These are phyloP conservation scores for Stephania cephalantha DNA, from an alignment of 164 flowering plant species.

Conservation along the genomic window DNA sequence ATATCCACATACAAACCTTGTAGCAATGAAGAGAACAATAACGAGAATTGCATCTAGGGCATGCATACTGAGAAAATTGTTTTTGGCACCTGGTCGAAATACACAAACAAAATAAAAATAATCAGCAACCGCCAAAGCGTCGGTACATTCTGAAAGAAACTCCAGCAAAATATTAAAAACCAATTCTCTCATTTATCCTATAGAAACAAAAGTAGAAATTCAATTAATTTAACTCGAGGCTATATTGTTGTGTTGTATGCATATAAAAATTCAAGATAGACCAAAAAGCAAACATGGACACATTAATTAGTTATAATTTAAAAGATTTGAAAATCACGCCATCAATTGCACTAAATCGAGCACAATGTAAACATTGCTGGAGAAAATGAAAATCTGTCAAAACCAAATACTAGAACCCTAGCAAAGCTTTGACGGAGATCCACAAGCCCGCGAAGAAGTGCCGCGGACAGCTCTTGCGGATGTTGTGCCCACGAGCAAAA, in stretches of 20 bases:
- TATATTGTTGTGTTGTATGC: too few relatives aligned
- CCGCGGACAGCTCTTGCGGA: too few relatives aligned
- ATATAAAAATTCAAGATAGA: neutral
- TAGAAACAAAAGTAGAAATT: too few relatives aligned
- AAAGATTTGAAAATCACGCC: neutral
- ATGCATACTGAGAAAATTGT: constrained; percentile 90
- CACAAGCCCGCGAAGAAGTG: too few relatives aligned
- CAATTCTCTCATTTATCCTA: neutral
- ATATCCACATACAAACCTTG: constrained; percentile 41
- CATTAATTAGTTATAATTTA: neutral
- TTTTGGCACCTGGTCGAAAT: constrained; percentile 63
- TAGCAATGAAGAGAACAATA: constrained; percentile 92
- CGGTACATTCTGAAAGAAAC: neutral
- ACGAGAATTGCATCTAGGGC: constrained; percentile 87
- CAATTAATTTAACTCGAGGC: too few relatives aligned
- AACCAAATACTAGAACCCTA: too few relatives aligned
- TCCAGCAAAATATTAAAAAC: neutral
- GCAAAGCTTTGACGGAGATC: too few relatives aligned
- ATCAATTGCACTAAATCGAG: too few relatives aligned
- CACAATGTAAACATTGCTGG: too few relatives aligned
- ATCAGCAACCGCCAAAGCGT: neutral
- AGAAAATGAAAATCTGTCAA: too few relatives aligned
- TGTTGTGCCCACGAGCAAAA: too few relatives aligned
- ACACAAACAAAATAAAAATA: constrained; percentile 5
- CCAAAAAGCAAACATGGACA: neutral